These are phyloP conservation scores for Phalaenopsis aphrodite DNA, from an alignment of 106 monocot genomes.

Conservation along the genomic window DNA sequence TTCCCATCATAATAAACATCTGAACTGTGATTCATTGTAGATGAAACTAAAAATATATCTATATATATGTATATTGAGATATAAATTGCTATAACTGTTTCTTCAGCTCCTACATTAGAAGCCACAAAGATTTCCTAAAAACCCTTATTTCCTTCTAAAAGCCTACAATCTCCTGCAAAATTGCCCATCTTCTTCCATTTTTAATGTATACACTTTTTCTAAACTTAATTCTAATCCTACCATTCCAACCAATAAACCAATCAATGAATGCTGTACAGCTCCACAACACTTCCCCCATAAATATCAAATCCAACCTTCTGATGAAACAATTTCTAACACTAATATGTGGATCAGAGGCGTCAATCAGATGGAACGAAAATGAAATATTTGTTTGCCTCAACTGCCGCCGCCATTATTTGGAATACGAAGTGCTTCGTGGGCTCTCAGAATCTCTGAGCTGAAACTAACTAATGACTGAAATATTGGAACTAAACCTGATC, in stretches of 20 bases:
- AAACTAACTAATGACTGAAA: slow-evolving; percentile 55
- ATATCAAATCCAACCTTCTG: too few species aligned
- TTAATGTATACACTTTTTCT: neutral
- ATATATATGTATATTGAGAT: too few species aligned
- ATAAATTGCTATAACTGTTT: neutral
- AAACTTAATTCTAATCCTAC: neutral
- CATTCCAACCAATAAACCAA: slow-evolving; percentile 15
- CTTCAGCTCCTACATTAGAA: neutral
- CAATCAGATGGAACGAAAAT: too few species aligned
- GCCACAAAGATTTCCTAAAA: neutral
- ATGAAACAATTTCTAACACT: too few species aligned
- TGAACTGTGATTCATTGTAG: too few species aligned
- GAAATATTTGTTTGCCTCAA: too few species aligned
- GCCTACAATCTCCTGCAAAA: slow-evolving; percentile 1
- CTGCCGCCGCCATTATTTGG: slow-evolving; percentile 1
- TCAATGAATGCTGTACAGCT: slow-evolving; percentile 19
- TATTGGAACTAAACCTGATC: slow-evolving; percentile 42
- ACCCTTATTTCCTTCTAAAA: neutral
- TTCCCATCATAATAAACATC: too few species aligned
- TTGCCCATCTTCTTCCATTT: neutral
- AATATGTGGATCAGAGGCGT: neutral
- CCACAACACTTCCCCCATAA: too few species aligned
- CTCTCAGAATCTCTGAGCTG: slow-evolving; percentile 29
- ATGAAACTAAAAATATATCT: too few species aligned
- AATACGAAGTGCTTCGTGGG: slow-evolving; percentile 52